These are phyloP conservation scores for Trichosporon sp. DNA, from an alignment of 1,284 basidiomycete genomes.

Conservation along the genomic window DNA sequence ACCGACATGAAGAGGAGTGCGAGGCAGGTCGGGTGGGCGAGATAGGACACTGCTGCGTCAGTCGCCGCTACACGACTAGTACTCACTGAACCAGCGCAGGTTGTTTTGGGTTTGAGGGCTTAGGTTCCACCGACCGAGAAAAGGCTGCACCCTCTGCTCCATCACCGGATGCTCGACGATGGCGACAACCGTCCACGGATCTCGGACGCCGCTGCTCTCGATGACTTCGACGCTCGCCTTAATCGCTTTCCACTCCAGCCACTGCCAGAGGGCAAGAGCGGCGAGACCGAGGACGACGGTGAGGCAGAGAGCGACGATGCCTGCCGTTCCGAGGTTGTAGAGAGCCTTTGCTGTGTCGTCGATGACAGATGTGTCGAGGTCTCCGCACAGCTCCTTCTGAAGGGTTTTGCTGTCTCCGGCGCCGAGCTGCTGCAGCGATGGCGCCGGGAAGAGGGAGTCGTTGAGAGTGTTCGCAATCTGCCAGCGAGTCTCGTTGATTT, in stretches of 20 bases:
- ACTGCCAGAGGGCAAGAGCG: constrained; percentile 53
- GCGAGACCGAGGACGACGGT: constrained; percentile 51
- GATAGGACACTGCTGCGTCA: constrained; percentile 65
- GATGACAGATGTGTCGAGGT: constrained; percentile 77
- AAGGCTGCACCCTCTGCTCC: constrained; percentile 43
- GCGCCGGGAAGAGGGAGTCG: constrained; percentile 71
- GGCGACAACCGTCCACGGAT: constrained; percentile 51
- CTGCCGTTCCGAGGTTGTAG: constrained; percentile 73
- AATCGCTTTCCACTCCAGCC: constrained; percentile 50
- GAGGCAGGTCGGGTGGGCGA: constrained; percentile 85
- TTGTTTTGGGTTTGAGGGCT: constrained; percentile 43
- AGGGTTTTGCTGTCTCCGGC: constrained; percentile 35
- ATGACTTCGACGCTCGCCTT: constrained; percentile 45
- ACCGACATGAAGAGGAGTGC: constrained; percentile 86
- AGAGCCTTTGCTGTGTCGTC: constrained; percentile 79
- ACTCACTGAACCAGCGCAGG: constrained; percentile 55
- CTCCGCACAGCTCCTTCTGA: constrained; percentile 62
- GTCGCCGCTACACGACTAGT: not conserved
- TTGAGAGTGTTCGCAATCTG: constrained; percentile 66
- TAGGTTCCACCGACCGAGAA: constrained; percentile 36
- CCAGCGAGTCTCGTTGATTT: constrained; percentile 83
- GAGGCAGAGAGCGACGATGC: constrained; percentile 66
- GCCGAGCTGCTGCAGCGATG: constrained; percentile 49
- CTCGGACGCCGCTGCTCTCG: constrained; percentile 34
- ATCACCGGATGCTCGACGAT: constrained; percentile 54